Evolutionary conservation across 805 yeast genomes (phyloP).

Genomic region (Candida quercuum): DNA sequence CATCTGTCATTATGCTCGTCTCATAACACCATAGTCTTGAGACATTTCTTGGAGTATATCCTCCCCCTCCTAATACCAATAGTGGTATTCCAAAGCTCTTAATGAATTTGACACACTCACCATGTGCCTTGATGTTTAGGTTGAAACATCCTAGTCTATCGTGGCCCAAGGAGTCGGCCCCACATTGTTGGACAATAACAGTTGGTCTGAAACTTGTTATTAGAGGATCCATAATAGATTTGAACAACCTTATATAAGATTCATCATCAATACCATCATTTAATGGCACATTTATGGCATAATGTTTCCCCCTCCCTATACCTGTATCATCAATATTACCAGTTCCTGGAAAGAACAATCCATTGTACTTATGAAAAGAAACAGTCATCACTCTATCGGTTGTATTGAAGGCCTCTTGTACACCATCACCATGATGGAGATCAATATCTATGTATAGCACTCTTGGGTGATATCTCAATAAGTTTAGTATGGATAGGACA

Average conservation of each 20-base stretch:
- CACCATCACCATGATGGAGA: conserved; percentile 97
- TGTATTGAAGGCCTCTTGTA: conserved; percentile 92
- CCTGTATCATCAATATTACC: conserved; percentile 91
- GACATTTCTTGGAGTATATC: conserved; percentile 94
- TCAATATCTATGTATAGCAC: conserved; percentile 93
- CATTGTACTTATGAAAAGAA: conserved; percentile 88
- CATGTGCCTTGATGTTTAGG: conserved; percentile 87
- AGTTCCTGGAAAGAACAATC: conserved; percentile 96
- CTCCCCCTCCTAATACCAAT: conserved; percentile 95
- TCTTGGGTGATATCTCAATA: conserved; percentile 84
- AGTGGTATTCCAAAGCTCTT: conserved; percentile 87
- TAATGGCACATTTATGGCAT: conserved; percentile 85
- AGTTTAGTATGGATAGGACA: conserved; percentile 79
- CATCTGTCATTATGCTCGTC: conserved; percentile 74
- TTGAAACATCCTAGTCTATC: conserved; percentile 94
- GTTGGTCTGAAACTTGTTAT: conserved; percentile 90
- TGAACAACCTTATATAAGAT: conserved; percentile 67
- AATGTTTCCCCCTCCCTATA: conserved; percentile 82
- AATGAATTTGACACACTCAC: conserved; percentile 87
- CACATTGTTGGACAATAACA: conserved; percentile 93
- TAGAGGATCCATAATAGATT: conserved; percentile 85
- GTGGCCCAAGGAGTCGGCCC: conserved; percentile 92
- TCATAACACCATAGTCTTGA: conserved; percentile 95
- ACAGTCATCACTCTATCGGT: conserved; percentile 97
- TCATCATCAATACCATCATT: conserved; percentile 96